Evolutionary conservation across 768 basidiomycete genomes (phyloP).

Genomic region (Vishniacozyma victoriae): DNA sequence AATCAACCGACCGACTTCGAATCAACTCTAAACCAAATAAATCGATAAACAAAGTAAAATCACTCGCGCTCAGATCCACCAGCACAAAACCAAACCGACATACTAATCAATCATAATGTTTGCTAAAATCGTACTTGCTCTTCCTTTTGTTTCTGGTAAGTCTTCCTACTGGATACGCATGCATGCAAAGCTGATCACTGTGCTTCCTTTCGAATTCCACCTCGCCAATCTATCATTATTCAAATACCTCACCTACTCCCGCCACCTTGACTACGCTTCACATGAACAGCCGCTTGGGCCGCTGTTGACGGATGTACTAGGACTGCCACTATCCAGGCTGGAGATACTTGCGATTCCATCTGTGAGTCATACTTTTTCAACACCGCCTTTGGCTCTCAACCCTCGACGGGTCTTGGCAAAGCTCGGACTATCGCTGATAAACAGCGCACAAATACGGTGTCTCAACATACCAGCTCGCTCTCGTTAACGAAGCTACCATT

Average conservation of each 20-base stretch:
- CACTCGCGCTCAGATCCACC: neutral
- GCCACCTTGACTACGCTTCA: neutral
- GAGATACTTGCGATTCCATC: conserved; percentile 65
- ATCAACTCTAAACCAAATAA: conserved; percentile 7
- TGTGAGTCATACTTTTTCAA: conserved; percentile 39
- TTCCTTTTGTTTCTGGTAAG: conserved; percentile 53
- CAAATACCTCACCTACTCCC: conserved; percentile 1
- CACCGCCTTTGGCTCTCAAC: neutral
- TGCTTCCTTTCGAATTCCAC: neutral
- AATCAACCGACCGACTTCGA: conserved; percentile 47
- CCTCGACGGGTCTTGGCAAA: neutral
- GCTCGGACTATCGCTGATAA: neutral
- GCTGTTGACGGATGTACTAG: conserved; percentile 54
- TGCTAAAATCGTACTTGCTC: conserved; percentile 46
- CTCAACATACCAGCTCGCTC: conserved; percentile 66
- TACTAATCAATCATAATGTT: conserved; percentile 17
- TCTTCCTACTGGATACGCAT: neutral
- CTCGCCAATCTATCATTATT: neutral
- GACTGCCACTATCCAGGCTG: conserved; percentile 55
- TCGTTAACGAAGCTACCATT: conserved; percentile 56
- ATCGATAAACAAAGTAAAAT: conserved; percentile 3
- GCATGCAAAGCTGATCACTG: neutral
- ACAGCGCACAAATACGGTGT: conserved; percentile 41
- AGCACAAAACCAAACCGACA: neutral
- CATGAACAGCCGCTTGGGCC: conserved; percentile 29